phyloP scores from a whole-genome alignment of 345 rosid species.

The Citrus trifoliata region DNA sequence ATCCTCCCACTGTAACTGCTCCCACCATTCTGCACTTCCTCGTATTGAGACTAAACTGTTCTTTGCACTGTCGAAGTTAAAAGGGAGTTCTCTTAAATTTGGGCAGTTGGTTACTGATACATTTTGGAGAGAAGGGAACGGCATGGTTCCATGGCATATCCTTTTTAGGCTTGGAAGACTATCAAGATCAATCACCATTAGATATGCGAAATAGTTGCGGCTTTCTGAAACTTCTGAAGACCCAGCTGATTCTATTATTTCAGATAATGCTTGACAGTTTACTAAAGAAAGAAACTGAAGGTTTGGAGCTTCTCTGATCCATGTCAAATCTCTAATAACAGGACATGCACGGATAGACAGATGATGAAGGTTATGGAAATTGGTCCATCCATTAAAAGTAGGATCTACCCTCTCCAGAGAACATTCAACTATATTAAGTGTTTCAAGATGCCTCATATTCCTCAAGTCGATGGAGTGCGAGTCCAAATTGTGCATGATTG shows the following conservation, averaged over 20 bases:
- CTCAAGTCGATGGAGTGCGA: background rate
- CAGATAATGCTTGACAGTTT: background rate
- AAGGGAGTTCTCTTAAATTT: conserved; percentile 15
- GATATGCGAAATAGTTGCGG: background rate
- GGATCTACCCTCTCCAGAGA: background rate
- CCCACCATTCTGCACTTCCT: conserved; percentile 20
- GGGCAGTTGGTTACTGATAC: background rate
- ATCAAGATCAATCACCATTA: background rate
- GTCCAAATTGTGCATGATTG: background rate
- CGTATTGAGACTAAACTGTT: background rate
- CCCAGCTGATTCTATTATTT: background rate
- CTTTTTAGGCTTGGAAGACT: background rate
- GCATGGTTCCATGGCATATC: conserved; percentile 1
- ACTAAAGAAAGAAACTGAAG: background rate
- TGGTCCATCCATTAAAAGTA: too few relatives aligned
- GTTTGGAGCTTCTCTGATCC: background rate
- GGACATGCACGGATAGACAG: background rate
- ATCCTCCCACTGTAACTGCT: conserved; percentile 23
- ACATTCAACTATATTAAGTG: background rate
- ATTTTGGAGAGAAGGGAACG: conserved; percentile 12
- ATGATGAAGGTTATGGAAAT: background rate
- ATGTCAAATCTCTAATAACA: background rate
- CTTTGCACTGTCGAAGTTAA: background rate
- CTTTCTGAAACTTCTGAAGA: background rate
- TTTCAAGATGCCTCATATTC: background rate